A percentile compares a stretch with the other conserved stretches of the same genome.
phyloP scores from a whole-genome alignment of 2,329 filamentous ascomycete species.

The Epicoccum nigrum region DNA sequence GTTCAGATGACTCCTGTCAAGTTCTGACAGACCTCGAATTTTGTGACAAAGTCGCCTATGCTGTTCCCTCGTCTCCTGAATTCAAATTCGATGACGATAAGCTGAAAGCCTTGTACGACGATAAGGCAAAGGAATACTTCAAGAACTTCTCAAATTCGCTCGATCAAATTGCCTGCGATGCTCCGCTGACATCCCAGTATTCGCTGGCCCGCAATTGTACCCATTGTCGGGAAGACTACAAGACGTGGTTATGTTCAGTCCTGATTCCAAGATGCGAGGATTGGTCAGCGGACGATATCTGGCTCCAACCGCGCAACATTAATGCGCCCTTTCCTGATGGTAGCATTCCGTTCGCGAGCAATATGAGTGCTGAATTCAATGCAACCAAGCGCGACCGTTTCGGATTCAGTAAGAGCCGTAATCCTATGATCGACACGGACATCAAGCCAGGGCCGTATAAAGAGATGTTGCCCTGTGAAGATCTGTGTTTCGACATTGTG shows the following conservation, averaged over 20 bases:
- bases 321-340: slow-evolving; percentile 72
- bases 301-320: slow-evolving; percentile 73
- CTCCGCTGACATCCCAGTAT: slow-evolving; percentile 73
- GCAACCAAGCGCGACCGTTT: slow-evolving; percentile 36
- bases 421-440: slow-evolving; percentile 70
- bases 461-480: slow-evolving; percentile 86
- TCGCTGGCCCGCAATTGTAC: slow-evolving; percentile 78
- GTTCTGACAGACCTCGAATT: slow-evolving; percentile 87
- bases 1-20: slow-evolving; percentile 76
- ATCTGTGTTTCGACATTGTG: slow-evolving; percentile 85
- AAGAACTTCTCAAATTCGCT: slow-evolving; percentile 80
- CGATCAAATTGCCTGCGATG: slow-evolving; percentile 84
- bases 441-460: slow-evolving; percentile 90
- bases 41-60: slow-evolving; percentile 86
- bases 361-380: slow-evolving; percentile 31
- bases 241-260: slow-evolving; percentile 92
- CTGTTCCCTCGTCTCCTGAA: slow-evolving; percentile 79
- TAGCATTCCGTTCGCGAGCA: slow-evolving; percentile 43
- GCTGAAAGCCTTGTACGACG: slow-evolving; percentile 78
- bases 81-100: slow-evolving; percentile 64
- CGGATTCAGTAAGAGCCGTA: slow-evolving; percentile 66
- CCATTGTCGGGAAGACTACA: slow-evolving; percentile 82
- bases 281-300: slow-evolving; percentile 62
- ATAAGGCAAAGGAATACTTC: slow-evolving; percentile 72
- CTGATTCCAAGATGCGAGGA: slow-evolving; percentile 92